phyloP scores from a whole-genome alignment of 208 protist genomes.

The Strigomonas culicis region DNA sequence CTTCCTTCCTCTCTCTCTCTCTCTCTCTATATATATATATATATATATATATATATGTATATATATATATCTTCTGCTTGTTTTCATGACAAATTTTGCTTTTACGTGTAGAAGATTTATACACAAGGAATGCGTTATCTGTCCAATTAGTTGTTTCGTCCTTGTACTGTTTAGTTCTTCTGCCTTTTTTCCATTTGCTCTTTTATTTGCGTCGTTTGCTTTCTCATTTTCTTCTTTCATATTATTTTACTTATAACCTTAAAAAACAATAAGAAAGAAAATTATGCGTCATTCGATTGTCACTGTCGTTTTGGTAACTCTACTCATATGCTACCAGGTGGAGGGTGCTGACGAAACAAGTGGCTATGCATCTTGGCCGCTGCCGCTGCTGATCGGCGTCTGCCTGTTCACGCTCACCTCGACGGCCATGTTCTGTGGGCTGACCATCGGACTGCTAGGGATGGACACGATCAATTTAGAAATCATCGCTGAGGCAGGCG shows the following conservation, averaged over 20 bases:
- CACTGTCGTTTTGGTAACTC: not conserved
- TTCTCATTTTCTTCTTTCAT: not conserved
- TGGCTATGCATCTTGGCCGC: conserved; percentile 44
- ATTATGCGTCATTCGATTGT: not conserved
- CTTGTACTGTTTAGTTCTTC: conserved; percentile 4
- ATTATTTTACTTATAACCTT: conserved; percentile 1
- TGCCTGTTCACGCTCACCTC: conserved; percentile 42
- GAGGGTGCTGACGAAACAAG: conserved; percentile 12
- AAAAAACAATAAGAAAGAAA: not conserved
- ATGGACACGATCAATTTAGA: conserved; percentile 76
- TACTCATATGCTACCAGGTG: not conserved
- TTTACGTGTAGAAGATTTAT: no score
- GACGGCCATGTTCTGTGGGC: conserved; percentile 75
- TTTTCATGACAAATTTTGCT: no score
- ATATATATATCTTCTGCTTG: no score
- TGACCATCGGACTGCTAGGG: conserved; percentile 80
- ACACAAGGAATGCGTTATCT: no score
- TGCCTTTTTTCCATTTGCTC: not conserved
- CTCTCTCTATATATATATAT: no score
- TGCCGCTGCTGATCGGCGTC: conserved; percentile 39
- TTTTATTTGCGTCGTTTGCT: conserved; percentile 9
- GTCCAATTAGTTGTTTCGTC: no score
- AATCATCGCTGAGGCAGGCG: conserved; percentile 70
- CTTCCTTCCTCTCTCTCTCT: no score
- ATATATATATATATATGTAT: no score